Conservation (phyloP, 2,329 filamentous ascomycete species). For the Aplosporella prunicola region DNA sequence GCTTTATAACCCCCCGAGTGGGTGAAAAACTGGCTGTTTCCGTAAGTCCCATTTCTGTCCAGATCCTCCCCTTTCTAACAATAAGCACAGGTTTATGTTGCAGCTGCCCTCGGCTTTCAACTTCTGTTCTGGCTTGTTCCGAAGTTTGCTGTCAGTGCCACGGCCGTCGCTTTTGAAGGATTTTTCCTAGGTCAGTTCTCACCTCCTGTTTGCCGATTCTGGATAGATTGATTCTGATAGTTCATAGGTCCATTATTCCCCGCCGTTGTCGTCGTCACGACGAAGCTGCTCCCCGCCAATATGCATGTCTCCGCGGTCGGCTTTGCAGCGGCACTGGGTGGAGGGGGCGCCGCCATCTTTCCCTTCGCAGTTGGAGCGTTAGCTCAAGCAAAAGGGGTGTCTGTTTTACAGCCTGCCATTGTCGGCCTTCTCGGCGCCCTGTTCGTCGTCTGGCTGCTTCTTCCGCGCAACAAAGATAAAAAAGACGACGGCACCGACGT, state of each 20-base stretch:
- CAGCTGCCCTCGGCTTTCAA: constrained; percentile 13
- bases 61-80: not conserved
- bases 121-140: constrained; percentile 16
- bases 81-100: constrained; percentile 3
- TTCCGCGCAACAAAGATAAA: constrained; percentile 22
- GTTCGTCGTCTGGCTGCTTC: constrained; percentile 37
- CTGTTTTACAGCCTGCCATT: constrained; percentile 48
- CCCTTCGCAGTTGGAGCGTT: constrained; percentile 16
- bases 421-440: constrained; percentile 41
- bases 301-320: constrained; percentile 15
- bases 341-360: constrained; percentile 23
- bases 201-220: constrained; percentile 12
- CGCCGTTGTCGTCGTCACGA: constrained; percentile 12
- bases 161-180: constrained; percentile 13
- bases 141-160: constrained; percentile 13
- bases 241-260: constrained; percentile 16
- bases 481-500: not conserved
- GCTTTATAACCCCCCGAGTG: constrained; percentile 13
- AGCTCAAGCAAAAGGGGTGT: constrained; percentile 42
- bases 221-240: too few relatives aligned
- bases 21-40: constrained; percentile 14
- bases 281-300: constrained; percentile 14
- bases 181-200: constrained; percentile 16
- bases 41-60: constrained; percentile 6
- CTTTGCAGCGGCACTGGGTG: constrained; percentile 14